Conservation (phyloP, 2,329 filamentous ascomycete species). For the Fusarium pseudonygamai region DNA sequence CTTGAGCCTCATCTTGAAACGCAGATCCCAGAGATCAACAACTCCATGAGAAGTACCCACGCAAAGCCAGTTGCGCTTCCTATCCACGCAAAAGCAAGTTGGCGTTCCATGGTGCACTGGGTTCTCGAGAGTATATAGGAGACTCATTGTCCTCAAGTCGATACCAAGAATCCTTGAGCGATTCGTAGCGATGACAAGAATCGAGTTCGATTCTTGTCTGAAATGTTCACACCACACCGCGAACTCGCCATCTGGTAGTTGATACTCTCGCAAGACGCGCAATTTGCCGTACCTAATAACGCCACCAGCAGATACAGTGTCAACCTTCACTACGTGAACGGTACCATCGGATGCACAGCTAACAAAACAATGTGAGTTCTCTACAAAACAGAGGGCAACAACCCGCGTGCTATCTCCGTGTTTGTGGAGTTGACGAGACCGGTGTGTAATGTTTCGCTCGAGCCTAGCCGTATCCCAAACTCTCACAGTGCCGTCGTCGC, state of each 20-base stretch:
- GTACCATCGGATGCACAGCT: constrained; percentile 91
- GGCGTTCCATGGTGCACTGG: constrained; percentile 91
- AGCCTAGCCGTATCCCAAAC: constrained; percentile 92
- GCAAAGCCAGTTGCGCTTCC: constrained; percentile 87
- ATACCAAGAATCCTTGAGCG: constrained; percentile 84
- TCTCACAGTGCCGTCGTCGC: constrained; percentile 89
- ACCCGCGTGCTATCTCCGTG: constrained; percentile 78
- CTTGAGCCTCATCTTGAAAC: constrained; percentile 89
- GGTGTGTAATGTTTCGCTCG: constrained; percentile 89
- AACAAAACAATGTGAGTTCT: constrained; percentile 92
- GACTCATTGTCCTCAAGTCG: constrained; percentile 85
- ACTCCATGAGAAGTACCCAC: constrained; percentile 93
- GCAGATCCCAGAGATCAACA: constrained; percentile 92
- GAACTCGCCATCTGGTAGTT: constrained; percentile 77
- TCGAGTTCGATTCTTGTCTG: constrained; percentile 81
- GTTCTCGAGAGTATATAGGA: constrained; percentile 83
- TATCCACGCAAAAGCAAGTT: constrained; percentile 90
- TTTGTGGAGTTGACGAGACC: constrained; percentile 85
- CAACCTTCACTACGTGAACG: constrained; percentile 88
- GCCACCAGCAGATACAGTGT: constrained; percentile 56
- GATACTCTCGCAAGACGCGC: constrained; percentile 79
- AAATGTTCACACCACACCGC: constrained; percentile 95
- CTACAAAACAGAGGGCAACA: constrained; percentile 86
- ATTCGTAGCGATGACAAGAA: constrained; percentile 87
- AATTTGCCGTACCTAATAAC: constrained; percentile 82